These are phyloP conservation scores for Alternaria novae-zelandiae DNA, from an alignment of 2,329 filamentous ascomycete genomes.

Conservation along the genomic window DNA sequence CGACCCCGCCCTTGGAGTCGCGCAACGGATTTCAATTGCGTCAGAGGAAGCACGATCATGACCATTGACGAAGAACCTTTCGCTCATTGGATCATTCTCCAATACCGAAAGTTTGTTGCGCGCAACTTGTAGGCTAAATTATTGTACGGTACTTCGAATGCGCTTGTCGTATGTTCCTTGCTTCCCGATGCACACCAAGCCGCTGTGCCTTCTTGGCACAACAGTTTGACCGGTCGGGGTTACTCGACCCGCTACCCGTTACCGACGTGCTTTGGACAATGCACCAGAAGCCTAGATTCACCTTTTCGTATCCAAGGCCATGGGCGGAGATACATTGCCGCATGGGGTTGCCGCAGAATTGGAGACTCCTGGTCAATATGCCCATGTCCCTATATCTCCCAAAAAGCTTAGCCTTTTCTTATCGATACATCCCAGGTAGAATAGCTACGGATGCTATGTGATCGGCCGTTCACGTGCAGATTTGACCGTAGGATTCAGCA, in stretches of 20 bases:
- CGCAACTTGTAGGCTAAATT: neutral
- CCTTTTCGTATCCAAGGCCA: neutral
- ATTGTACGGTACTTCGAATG: neutral
- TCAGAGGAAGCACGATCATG: neutral
- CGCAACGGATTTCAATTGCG: neutral
- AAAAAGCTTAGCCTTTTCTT: neutral
- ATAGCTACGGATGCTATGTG: neutral
- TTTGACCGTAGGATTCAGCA: neutral
- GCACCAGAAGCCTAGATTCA: neutral
- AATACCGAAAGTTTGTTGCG: neutral
- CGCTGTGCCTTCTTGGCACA: neutral
- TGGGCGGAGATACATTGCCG: neutral
- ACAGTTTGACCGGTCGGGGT: neutral
- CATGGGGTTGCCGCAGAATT: neutral
- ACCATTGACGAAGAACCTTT: neutral
- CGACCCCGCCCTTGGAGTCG: neutral
- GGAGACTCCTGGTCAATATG: neutral
- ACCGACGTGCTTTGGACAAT: neutral
- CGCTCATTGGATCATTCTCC: neutral
- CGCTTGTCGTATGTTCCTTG: conserved; percentile 2
- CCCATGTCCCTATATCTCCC: neutral
- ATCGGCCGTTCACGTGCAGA: neutral
- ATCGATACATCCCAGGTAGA: neutral
- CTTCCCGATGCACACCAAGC: neutral
- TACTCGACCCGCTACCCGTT: neutral